Evolutionary conservation across 768 basidiomycete species (phyloP).

Genomic region (Termitomyces sp.): DNA sequence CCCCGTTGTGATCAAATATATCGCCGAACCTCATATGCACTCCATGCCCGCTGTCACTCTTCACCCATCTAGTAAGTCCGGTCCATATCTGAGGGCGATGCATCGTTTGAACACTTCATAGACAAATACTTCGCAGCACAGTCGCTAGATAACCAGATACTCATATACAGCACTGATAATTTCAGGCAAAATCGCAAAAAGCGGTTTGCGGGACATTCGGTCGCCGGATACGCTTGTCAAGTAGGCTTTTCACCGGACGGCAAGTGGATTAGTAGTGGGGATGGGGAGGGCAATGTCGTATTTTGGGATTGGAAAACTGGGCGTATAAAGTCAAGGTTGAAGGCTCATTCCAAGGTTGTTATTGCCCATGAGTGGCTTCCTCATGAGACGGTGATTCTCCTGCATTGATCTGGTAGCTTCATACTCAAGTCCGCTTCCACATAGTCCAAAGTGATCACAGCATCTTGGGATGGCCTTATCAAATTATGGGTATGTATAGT

Average conservation of each 20-base stretch:
- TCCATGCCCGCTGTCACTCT: conserved; percentile 98
- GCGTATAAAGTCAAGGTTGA: conserved; percentile 84
- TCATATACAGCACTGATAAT: conserved; percentile 96
- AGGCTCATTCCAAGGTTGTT: conserved; percentile 93
- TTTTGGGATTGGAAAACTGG: conserved; percentile 99
- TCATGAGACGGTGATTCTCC: conserved; percentile 85
- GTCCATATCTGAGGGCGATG: neutral
- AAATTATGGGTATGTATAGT: conserved; percentile 83
- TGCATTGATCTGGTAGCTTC: conserved; percentile 23
- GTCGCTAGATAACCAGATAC: conserved; percentile 96
- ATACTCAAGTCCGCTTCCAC: conserved; percentile 12
- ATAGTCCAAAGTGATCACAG: conserved; percentile 95
- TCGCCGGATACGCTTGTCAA: conserved; percentile 96
- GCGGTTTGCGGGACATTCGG: conserved; percentile 94
- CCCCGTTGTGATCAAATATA: conserved; percentile 99
- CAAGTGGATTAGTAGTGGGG: conserved; percentile 96
- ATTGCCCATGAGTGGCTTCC: conserved; percentile 98
- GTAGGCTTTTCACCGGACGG: conserved; percentile 98
- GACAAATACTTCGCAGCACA: conserved; percentile 98
- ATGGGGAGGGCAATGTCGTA: conserved; percentile 90
- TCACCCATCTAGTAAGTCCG: conserved; percentile 84
- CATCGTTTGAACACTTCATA: conserved; percentile 17
- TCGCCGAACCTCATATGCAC: conserved; percentile 99
- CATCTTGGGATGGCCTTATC: conserved; percentile 96
- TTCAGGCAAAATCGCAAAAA: conserved; percentile 99